These are phyloP conservation scores for Lunularia cruciata DNA, from an alignment of 225 moss, liverwort and hornwort genomes.

Conservation along the genomic window DNA sequence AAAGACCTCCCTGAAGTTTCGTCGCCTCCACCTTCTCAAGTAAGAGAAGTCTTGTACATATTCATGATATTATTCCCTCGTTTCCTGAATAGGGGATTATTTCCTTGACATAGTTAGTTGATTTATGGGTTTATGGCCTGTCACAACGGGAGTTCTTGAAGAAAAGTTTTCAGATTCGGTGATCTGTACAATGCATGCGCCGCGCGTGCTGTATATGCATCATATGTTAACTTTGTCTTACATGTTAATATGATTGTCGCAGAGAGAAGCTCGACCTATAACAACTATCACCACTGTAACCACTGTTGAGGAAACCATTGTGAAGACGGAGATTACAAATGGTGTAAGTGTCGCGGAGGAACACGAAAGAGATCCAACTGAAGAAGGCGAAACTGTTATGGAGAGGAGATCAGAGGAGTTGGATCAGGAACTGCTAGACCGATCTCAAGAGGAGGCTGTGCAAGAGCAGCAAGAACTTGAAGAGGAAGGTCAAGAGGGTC, in stretches of 20 bases:
- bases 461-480: slow-evolving; percentile 25
- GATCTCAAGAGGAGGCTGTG: slow-evolving; percentile 29
- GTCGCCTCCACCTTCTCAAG: slow-evolving; percentile 60
- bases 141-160: no score
- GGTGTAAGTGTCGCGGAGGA: slow-evolving; percentile 21
- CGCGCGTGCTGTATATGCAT: no score
- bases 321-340: slow-evolving; percentile 31
- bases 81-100: no score
- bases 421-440: slow-evolving; percentile 21
- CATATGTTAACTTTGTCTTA: not conserved
- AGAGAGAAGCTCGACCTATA: slow-evolving; percentile 9
- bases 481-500: slow-evolving; percentile 26
- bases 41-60: no score
- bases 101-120: no score
- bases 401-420: slow-evolving; percentile 18
- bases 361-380: slow-evolving; percentile 13
- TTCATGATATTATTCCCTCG: no score
- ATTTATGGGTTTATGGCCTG: no score
- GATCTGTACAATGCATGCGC: no score
- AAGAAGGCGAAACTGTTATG: not conserved
- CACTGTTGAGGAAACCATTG: slow-evolving; percentile 35
- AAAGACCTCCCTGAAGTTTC: slow-evolving; percentile 80
- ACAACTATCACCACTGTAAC: slow-evolving; percentile 4
- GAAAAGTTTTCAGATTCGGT: no score
- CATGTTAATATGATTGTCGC: not conserved